phyloP scores from a whole-genome alignment of 441 rosid genomes.

The Metrosideros polymorpha region DNA sequence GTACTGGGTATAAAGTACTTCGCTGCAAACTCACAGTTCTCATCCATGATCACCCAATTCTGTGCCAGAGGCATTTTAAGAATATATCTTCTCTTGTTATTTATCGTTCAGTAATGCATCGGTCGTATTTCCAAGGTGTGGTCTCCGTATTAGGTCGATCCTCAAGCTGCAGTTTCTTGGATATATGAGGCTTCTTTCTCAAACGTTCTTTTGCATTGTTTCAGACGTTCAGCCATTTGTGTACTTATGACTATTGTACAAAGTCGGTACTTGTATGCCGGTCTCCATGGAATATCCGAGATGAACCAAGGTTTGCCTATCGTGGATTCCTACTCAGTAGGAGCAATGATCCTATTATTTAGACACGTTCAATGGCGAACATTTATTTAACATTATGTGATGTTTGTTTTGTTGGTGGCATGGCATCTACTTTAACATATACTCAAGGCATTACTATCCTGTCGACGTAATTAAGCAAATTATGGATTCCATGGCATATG shows the following conservation, averaged over 20 bases:
- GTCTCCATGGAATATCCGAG: conserved; percentile 89
- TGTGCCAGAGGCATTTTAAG: not conserved
- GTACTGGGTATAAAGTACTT: not conserved
- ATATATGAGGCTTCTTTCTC: not conserved
- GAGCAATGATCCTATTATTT: not conserved
- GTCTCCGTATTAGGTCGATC: not conserved
- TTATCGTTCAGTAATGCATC: not conserved
- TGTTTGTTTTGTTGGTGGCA: not conserved
- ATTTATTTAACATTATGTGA: conserved; percentile 2
- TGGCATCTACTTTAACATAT: conserved; percentile 36
- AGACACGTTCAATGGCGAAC: not conserved
- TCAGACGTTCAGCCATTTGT: conserved; percentile 94
- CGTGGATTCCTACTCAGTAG: conserved; percentile 86
- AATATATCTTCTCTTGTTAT: not conserved
- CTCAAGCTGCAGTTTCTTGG: not conserved
- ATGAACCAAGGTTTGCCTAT: conserved; percentile 75
- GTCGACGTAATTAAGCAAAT: conserved; percentile 68
- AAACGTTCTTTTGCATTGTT: conserved; percentile 11
- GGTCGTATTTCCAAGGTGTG: not conserved
- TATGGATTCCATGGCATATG: conserved; percentile 89
- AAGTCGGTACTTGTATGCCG: conserved; percentile 61
- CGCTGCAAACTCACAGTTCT: not conserved
- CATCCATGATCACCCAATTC: not conserved
- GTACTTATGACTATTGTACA: conserved; percentile 57
- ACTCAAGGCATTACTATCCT: conserved; percentile 89